Conservation (phyloP, 176 grass and related monocot species). For the Zoysia japonica region DNA sequence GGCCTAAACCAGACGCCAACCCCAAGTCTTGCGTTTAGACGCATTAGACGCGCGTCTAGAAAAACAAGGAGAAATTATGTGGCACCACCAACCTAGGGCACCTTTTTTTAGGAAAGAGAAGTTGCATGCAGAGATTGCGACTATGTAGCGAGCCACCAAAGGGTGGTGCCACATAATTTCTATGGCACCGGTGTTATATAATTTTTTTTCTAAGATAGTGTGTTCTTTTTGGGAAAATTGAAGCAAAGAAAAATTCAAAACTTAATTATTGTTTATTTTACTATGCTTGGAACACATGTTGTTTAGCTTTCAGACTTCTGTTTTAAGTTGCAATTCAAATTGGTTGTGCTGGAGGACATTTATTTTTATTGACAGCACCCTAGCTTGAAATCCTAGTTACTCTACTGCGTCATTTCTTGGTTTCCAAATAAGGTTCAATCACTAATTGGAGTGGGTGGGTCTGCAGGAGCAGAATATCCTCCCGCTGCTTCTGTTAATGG, state of each 20-base stretch:
- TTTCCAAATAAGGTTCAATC: background rate
- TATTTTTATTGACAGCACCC: background rate
- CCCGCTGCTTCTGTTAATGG: constrained; percentile 17
- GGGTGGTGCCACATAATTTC: too few species aligned
- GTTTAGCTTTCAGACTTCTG: background rate
- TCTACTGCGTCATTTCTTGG: background rate
- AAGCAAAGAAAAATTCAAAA: background rate
- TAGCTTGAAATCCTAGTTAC: background rate
- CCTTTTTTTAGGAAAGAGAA: too few species aligned
- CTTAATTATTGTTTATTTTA: background rate
- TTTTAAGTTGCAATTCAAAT: background rate
- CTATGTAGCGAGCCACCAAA: too few species aligned
- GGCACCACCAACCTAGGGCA: too few species aligned
- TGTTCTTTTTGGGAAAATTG: background rate
- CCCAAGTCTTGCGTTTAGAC: too few species aligned
- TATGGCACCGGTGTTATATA: too few species aligned
- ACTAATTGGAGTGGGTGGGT: background rate
- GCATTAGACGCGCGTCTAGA: too few species aligned
- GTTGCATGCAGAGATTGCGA: too few species aligned
- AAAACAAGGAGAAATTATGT: too few species aligned
- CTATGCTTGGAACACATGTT: background rate
- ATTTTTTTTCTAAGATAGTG: too few species aligned
- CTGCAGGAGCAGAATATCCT: background rate
- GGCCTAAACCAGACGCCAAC: too few species aligned
- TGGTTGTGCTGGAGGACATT: background rate